A percentile compares a stretch with the other conserved stretches of the same genome.
phyloP scores from a whole-genome alignment of 768 basidiomycete genomes.

The Boletus speciosus region DNA sequence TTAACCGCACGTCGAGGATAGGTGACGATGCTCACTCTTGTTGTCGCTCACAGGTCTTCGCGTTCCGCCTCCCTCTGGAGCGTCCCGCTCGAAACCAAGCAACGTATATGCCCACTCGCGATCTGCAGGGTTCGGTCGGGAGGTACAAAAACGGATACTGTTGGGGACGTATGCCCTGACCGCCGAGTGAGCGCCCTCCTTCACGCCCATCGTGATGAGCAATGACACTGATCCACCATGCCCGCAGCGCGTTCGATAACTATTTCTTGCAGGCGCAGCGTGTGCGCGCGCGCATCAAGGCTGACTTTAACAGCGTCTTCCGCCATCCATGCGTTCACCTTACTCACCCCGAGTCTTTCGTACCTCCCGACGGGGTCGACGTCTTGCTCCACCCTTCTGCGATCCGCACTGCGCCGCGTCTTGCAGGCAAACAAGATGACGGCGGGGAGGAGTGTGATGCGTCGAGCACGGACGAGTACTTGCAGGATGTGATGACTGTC shows the following conservation, averaged over 20 bases:
- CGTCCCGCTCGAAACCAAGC: slow-evolving; percentile 47
- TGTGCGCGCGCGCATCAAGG: slow-evolving; percentile 64
- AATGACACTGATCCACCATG: not conserved
- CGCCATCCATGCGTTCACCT: slow-evolving; percentile 48
- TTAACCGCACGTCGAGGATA: not conserved
- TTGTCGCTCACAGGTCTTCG: slow-evolving; percentile 43
- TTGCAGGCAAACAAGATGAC: slow-evolving; percentile 27
- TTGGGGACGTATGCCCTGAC: slow-evolving; percentile 90
- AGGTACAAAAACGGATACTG: slow-evolving; percentile 83
- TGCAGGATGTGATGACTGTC: slow-evolving; percentile 90
- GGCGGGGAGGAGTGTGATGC: not conserved
- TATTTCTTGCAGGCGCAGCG: slow-evolving; percentile 93
- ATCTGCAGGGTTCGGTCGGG: slow-evolving; percentile 69
- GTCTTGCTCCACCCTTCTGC: slow-evolving; percentile 84
- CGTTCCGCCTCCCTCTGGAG: slow-evolving; percentile 38
- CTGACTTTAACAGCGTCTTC: slow-evolving; percentile 76
- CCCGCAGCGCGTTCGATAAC: slow-evolving; percentile 86
- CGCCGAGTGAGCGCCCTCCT: slow-evolving; percentile 64
- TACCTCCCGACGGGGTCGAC: slow-evolving; percentile 52
- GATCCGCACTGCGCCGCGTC: slow-evolving; percentile 74
- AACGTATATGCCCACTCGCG: slow-evolving; percentile 65
- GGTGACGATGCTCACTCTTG: not conserved
- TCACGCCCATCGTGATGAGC: not conserved
- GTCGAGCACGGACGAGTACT: slow-evolving; percentile 56
- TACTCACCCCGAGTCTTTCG: slow-evolving; percentile 14